Percentiles rank a stretch among this genome's conserved stretches.
Evolutionary conservation across 257 asterid genomes (phyloP).

Genomic region (Solanum bulbocastanum): DNA sequence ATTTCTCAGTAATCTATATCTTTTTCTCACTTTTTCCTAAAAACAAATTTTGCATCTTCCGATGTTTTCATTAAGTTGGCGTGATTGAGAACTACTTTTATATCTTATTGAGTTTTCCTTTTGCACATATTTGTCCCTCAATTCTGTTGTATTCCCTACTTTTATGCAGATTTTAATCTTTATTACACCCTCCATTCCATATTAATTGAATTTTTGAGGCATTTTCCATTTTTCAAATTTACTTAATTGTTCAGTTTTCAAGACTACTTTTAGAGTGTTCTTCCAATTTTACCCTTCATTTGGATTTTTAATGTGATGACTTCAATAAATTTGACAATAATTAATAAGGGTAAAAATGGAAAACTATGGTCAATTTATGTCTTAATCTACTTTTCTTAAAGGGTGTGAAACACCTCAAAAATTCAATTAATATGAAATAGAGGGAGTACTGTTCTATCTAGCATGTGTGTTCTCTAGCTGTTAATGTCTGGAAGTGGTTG

Average conservation of each 20-base stretch:
- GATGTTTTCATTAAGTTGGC: neutral
- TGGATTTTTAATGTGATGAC: too few relatives aligned
- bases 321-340: too few relatives aligned
- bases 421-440: too few relatives aligned
- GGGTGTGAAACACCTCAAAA: too few relatives aligned
- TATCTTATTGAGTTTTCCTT: neutral
- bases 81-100: neutral
- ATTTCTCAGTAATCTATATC: neutral
- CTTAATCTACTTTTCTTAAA: too few relatives aligned
- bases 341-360: too few relatives aligned
- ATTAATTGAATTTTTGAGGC: too few relatives aligned
- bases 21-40: neutral
- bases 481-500: neutral
- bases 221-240: too few relatives aligned
- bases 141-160: neutral
- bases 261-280: too few relatives aligned
- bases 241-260: too few relatives aligned
- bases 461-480: neutral
- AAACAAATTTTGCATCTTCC: neutral
- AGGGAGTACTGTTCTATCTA: neutral
- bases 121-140: neutral
- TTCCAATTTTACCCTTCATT: too few relatives aligned
- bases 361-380: too few relatives aligned
- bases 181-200: neutral
- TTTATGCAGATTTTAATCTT: neutral